These are phyloP conservation scores for Pestalotiopsis sp. DNA, from an alignment of 2,329 filamentous ascomycete genomes.

Conservation along the genomic window DNA sequence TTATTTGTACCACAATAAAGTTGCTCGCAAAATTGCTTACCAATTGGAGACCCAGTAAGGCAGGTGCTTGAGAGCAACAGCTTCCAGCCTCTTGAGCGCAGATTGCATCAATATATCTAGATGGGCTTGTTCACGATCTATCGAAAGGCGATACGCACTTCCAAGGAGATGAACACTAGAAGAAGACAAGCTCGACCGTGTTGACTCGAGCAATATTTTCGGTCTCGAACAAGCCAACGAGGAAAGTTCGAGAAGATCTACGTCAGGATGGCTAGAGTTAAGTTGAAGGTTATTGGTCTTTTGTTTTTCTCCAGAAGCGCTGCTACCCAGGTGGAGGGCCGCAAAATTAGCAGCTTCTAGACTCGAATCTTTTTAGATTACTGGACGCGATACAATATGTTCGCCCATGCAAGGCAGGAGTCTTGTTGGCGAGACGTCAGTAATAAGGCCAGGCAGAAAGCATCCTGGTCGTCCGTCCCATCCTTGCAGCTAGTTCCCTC, in stretches of 20 bases:
- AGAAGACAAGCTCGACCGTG: not conserved
- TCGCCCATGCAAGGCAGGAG: not conserved
- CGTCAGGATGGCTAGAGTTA: not conserved
- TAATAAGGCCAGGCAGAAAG: too few species aligned
- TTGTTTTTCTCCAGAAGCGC: not conserved
- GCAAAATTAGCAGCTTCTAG: not conserved
- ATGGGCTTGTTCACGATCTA: too few species aligned
- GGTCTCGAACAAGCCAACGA: not conserved
- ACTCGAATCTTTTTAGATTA: not conserved
- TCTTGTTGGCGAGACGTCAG: not conserved
- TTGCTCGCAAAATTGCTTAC: too few species aligned
- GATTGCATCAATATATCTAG: too few species aligned
- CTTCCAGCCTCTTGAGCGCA: too few species aligned
- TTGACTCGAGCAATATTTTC: not conserved
- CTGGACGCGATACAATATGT: not conserved
- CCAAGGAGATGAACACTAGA: too few species aligned
- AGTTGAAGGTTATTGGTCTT: constrained; percentile 3
- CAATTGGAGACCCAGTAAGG: too few species aligned
- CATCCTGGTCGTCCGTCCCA: not conserved
- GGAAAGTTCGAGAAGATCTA: not conserved
- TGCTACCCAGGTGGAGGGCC: not conserved
- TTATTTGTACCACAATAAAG: too few species aligned
- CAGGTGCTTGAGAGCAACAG: too few species aligned
- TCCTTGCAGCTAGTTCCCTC: not conserved
- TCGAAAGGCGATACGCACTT: too few species aligned